Percentiles rank a stretch among this genome's conserved stretches.
phyloP scores from a whole-genome alignment of 495 filamentous ascomycete genomes.

The Pyrenopolyporus hunteri region DNA sequence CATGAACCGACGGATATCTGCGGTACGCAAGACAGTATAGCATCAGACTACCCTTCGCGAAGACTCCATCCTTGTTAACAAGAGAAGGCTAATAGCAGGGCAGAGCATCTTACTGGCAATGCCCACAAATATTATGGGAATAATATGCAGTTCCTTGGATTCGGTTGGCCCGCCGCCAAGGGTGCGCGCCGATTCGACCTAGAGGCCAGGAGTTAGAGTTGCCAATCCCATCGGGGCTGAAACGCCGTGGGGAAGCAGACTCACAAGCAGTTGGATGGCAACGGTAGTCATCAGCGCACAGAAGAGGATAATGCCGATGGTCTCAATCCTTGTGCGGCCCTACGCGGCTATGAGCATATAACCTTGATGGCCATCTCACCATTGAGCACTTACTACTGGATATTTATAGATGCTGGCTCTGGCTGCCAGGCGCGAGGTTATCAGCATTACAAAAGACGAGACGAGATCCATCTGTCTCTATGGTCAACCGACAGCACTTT shows the following conservation, averaged over 20 bases:
- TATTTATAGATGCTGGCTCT: conserved; percentile 63
- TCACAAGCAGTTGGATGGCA: conserved; percentile 58
- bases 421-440: conserved; percentile 57
- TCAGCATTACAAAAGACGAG: conserved; percentile 61
- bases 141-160: conserved; percentile 50
- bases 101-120: conserved; percentile 52
- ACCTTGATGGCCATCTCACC: conserved; percentile 5
- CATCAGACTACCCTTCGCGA: conserved; percentile 55
- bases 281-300: conserved; percentile 65
- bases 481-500: conserved; percentile 35
- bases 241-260: conserved; percentile 19
- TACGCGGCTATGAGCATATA: conserved; percentile 31
- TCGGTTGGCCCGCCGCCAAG: conserved; percentile 50
- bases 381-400: conserved; percentile 51
- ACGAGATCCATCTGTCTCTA: conserved; percentile 60
- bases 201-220: conserved; percentile 27
- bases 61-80: conserved; percentile 45
- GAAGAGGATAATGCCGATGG: conserved; percentile 64
- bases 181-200: conserved; percentile 57
- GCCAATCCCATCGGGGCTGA: conserved; percentile 12
- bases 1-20: conserved; percentile 58
- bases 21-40: conserved; percentile 58
- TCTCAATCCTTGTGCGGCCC: conserved; percentile 62
- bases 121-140: conserved; percentile 59
- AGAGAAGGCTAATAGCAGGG: neutral